These are phyloP conservation scores for Draba incana DNA, from an alignment of 345 rosid genomes.

Conservation along the genomic window DNA sequence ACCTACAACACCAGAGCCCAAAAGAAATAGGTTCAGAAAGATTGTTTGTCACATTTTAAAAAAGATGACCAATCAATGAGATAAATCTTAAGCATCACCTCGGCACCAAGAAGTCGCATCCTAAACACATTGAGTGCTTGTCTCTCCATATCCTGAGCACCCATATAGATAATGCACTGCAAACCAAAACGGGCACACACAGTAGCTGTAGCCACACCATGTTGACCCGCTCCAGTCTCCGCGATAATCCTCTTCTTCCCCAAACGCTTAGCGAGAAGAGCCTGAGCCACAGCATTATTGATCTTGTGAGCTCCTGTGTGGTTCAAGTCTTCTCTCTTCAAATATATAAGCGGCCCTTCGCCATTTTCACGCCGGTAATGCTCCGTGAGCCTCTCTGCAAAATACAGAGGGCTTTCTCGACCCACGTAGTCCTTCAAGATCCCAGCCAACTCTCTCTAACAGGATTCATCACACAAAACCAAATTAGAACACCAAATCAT, in stretches of 20 bases:
- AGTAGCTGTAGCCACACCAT: slow-evolving; percentile 96
- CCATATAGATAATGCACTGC: slow-evolving; percentile 86
- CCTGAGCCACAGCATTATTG: slow-evolving; percentile 90
- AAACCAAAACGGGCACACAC: slow-evolving; percentile 89
- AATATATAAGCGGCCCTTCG: slow-evolving; percentile 81
- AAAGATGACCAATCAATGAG: background rate
- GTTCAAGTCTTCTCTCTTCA: slow-evolving; percentile 96
- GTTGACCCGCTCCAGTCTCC: slow-evolving; percentile 97
- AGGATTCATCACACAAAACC: slow-evolving; percentile 25
- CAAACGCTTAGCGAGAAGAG: slow-evolving; percentile 80
- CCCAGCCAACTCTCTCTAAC: slow-evolving; percentile 69
- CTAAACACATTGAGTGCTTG: slow-evolving; percentile 92
- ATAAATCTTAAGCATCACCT: slow-evolving; percentile 46
- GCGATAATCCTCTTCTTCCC: slow-evolving; percentile 88
- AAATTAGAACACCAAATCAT: background rate
- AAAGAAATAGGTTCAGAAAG: background rate
- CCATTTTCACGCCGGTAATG: slow-evolving; percentile 77
- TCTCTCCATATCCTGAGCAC: slow-evolving; percentile 95
- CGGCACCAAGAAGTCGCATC: slow-evolving; percentile 91
- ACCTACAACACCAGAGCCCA: slow-evolving; percentile 48
- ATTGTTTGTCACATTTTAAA: background rate
- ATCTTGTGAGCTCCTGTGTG: slow-evolving; percentile 96
- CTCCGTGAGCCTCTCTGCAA: slow-evolving; percentile 83
- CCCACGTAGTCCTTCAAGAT: slow-evolving; percentile 95
- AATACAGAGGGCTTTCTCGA: slow-evolving; percentile 87